Evolutionary conservation across 108 stramenopile genomes (phyloP), one percentile per base, ranked within the genome.

Genomic region (Nitzschia sp.): DNA sequence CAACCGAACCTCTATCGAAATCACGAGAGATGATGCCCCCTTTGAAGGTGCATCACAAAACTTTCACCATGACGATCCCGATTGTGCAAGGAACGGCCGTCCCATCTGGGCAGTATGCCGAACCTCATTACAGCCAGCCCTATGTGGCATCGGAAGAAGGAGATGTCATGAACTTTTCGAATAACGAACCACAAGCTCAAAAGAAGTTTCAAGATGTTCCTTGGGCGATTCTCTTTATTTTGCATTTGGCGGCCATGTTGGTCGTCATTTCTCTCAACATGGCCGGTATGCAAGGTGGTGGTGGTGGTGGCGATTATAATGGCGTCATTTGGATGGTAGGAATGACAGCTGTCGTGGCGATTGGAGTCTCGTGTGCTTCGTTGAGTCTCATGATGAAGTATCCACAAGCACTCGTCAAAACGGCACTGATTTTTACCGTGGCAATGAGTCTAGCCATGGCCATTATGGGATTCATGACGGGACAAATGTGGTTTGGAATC

Each of bases 381-480:
- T 74, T 93, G 21, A n/a, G 47, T 26, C 45, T 89, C 59, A 94
- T 94, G 92, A 82, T 87, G 63, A 36, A 63, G 18, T 82, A 76
- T 64, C 84, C 88, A 29, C 75, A 72, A 36, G 28, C 60, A 28
- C 67, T 91, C 31, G 82, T 94, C 64, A 87, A 94, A 51, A 57
- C 79, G 9, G 77, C 85, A 1, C 74, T 94, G 9, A 42, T 88
- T 24, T 82, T 88, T 64, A 73, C 74, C 54, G 54, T 87, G 0
- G 36, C 46, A 6, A 27, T 75, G n/a, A 75, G 79, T 35, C 31
- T 71, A 0, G 54, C 74, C 17, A 62, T 86, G 27, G 74, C 70
- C 2, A 26, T 89, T 2, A 0, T 68, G 2, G 74, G 72, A 17
- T 79, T 89, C 42, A 53, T 79, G 35, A 55, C 58, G 32, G 83